Evolutionary conservation across 106 monocot species (phyloP), one percentile per base, ranked within the genome.

Genomic region (Vanilla planifolia): DNA sequence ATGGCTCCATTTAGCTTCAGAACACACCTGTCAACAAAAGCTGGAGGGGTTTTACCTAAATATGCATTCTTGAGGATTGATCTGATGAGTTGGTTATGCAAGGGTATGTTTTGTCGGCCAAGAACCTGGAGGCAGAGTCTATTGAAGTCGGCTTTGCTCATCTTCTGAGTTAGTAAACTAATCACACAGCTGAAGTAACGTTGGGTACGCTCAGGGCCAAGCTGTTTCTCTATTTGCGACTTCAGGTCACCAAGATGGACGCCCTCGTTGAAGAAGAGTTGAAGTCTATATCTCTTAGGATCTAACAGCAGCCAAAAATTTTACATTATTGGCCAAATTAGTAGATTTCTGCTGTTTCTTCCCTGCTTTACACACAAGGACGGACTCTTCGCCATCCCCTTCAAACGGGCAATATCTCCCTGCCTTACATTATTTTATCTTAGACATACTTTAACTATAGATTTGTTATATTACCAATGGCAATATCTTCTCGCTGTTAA

Each of bases 31-130:
- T 46, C 67, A 15, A 7, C 5, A 0, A 61, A 1, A 4, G 66
- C 61, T 0, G 62, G 75, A 16, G 75, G 73, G 19, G 46, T 24
- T 45, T 72, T 79, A 2, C 68, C 75, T 19, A 29, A 51, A 14
- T 17, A 66, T 9, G 78, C 84, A 66, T 84, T 84, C 48, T 57
- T 71, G 51, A 84, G 64, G 25, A 84, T 72, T 0, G 75, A 67
- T 2, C 55, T 23, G 43, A 84, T 63, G 27, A 84, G 65, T 36
- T 68, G 43, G 56, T 84, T 84, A 58, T 84, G 78, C 25, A 84
- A 55, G 2, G 27, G 61, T 45, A 79, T 46, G 41, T 72, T 79
- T 43, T 75, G 78, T 32, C 58, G 51, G 1, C 78, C 79, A n/a
- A 84, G 67, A 23, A 33, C 56, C 10, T 33, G 29, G 1, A 84